Base-by-base conservation (phyloP, 2,329 filamentous ascomycete genomes). In the Cladophialophora immunda region DNA sequence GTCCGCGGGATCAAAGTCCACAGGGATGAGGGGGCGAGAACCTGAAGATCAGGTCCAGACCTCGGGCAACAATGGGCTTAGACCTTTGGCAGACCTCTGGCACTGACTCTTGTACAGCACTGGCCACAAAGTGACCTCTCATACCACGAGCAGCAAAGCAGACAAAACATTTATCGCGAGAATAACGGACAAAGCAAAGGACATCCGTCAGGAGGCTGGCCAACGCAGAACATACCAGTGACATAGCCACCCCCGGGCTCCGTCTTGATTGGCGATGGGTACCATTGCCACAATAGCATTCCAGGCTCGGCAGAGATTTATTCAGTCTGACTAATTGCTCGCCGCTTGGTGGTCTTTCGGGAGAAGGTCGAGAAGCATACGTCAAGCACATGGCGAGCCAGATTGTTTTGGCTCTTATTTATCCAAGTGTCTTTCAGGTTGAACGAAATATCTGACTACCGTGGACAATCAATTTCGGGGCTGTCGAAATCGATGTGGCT, bases 261-360 rank as follows among this genome's bases (percentile, higher is more conserved):
- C 19, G 13, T 9, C 38, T 50, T 25, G 45, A 50, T 27, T 50
- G 45, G 45, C 8, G 4, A 25, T 50, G 45, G 45, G 22, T 11
- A 25, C 45, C 45, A 19, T 50, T 50, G 45, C 45, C 45, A 50
- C 45, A 50, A 41, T 41, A 25, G 19, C 45, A 50, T 50, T 50
- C 45, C 19, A 22, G 45, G 45, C 19, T 50, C 19, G 19, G 19
- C 45, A 50, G 45, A 50, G 45, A 50, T 50, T 50, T 50, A 25
- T 50, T 11, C 2, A 50, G 38, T 59, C 38, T 59, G 57, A 59
- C 57, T 59, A 59, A 59, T 34, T 29, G 29, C 57, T 27, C 36
- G 38, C 34, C n/a, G 15, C 6, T 34, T 45, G 29, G 15, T 59
- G 57, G 36, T n/a, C 19, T 59, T 19, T 11, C 41, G 41, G n/a